Conservation (phyloP, 164 flowering plant genomes). For the Brasenia schreberi region DNA sequence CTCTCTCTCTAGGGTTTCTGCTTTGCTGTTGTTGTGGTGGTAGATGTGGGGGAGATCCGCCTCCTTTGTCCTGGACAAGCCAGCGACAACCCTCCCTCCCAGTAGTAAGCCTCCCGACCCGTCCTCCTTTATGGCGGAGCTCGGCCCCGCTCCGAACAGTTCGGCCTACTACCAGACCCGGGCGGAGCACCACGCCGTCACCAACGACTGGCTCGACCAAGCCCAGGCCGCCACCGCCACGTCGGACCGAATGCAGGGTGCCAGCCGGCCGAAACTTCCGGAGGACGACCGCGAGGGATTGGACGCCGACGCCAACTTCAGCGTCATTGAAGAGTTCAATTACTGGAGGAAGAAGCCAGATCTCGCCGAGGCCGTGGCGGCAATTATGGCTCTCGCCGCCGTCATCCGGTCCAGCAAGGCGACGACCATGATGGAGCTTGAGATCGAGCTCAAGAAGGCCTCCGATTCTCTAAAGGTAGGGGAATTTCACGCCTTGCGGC, state of each 20-base stretch:
- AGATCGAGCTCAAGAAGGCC: slow-evolving; percentile 87
- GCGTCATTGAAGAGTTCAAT: slow-evolving; percentile 87
- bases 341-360: slow-evolving; percentile 94
- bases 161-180: slow-evolving; percentile 92
- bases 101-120: slow-evolving; percentile 6
- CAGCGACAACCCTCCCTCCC: slow-evolving; percentile 2
- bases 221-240: slow-evolving; percentile 65
- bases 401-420: slow-evolving; percentile 72
- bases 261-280: neutral
- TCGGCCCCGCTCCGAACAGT: slow-evolving; percentile 31
- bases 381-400: slow-evolving; percentile 77
- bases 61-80: slow-evolving; percentile 75
- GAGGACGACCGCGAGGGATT: neutral
- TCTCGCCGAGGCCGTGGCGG: slow-evolving; percentile 97
- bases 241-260: neutral
- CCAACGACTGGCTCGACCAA: slow-evolving; percentile 95
- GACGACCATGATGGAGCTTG: slow-evolving; percentile 96
- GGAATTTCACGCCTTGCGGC: too few species aligned
- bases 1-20: neutral
- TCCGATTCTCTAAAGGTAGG: slow-evolving; percentile 79
- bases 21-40: neutral
- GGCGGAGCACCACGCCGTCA: slow-evolving; percentile 81
- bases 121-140: slow-evolving; percentile 23
- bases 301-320: slow-evolving; percentile 12
- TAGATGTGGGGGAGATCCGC: slow-evolving; percentile 86